Evolutionary conservation across 2,329 filamentous ascomycete genomes (phyloP), one percentile per base, ranked within the genome.

Genomic region (Dactylellina cionopaga): DNA sequence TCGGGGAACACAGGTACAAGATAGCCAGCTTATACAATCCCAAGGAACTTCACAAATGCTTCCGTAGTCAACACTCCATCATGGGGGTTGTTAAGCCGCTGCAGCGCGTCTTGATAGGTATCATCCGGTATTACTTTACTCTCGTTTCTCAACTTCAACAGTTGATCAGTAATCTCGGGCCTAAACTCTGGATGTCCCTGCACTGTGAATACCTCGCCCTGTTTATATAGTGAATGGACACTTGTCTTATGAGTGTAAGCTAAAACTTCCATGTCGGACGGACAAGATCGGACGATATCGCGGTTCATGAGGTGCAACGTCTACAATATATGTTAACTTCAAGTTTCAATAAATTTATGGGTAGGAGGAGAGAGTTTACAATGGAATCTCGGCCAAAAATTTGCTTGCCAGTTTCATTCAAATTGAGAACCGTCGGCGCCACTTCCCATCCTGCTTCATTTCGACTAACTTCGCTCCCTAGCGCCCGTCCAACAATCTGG

Each of bases 151-250:
- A 85, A 81, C 74, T 85, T 83, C 62, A 95, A 80, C 33, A 96
- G 80, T 79, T 92, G 89, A 13, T 81, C 83, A 76, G 92, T 86
- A 75, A 96, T 92, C 15, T 88, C 85, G 68, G 84, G 84, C 2
- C 84, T 90, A 79, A 94, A 96, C 80, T 96, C 92, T 0, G 92
- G 92, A 80, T 96, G 92, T 5, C 92, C 92, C 81, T 96, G 92
- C 0, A 96, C 87, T 0, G 91, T 89, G 71, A 96, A 88, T 71
- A 91, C 82, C 35, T 85, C 84, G 41, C 84, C 83, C 5, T 88
- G 86, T 24, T 84, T 80, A 78, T 95, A 90, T 85, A 96, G 92
- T 74, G 88, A 90, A 80, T 96, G 92, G 13, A 92, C 87, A 6
- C 84, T 81, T 81, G 92, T 96, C 47, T 84, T 81, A 1, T 84